Percentiles rank a stretch among this genome's conserved stretches.
Evolutionary conservation across 2,329 filamentous ascomycete species (phyloP).

Genomic region (Aspergillaceae sp.): DNA sequence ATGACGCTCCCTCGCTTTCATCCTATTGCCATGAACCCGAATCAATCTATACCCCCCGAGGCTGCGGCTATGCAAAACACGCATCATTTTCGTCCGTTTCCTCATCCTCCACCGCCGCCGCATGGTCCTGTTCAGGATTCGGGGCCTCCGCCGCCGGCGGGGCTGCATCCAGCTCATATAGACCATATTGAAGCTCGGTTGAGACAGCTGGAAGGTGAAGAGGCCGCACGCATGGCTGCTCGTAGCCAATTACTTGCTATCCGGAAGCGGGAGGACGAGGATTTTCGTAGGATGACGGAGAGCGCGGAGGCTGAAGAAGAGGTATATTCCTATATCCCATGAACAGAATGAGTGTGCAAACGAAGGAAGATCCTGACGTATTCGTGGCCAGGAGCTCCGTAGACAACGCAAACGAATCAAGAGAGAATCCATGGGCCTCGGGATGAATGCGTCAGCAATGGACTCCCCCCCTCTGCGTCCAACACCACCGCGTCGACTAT

Average conservation of each 20-base stretch:
- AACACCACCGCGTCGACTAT: constrained; percentile 30
- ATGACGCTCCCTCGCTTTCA: constrained; percentile 31
- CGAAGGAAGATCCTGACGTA: no score
- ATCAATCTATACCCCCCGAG: constrained; percentile 24
- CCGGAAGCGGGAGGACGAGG: constrained; percentile 34
- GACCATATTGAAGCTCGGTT: constrained; percentile 33
- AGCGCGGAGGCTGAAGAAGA: constrained; percentile 33
- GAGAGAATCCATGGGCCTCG: constrained; percentile 33
- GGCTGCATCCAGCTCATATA: constrained; percentile 16
- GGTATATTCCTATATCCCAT: constrained; percentile 17
- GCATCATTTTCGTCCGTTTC: constrained; percentile 25
- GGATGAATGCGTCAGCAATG: constrained; percentile 19
- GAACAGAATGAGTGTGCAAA: neutral
- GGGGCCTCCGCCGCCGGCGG: constrained; percentile 6
- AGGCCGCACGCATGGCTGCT: constrained; percentile 30
- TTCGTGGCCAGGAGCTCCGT: constrained; percentile 25
- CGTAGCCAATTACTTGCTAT: constrained; percentile 29
- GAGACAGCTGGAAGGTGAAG: constrained; percentile 33
- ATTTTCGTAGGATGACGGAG: constrained; percentile 33
- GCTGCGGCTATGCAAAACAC: constrained; percentile 26
- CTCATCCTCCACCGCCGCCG: constrained; percentile 23
- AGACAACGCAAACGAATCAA: constrained; percentile 32
- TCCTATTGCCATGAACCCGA: constrained; percentile 34
- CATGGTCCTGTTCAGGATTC: constrained; percentile 14
- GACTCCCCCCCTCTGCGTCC: constrained; percentile 32